Evolutionary conservation across 345 rosid species (phyloP).

Genomic region (Syzygium oleosum): DNA sequence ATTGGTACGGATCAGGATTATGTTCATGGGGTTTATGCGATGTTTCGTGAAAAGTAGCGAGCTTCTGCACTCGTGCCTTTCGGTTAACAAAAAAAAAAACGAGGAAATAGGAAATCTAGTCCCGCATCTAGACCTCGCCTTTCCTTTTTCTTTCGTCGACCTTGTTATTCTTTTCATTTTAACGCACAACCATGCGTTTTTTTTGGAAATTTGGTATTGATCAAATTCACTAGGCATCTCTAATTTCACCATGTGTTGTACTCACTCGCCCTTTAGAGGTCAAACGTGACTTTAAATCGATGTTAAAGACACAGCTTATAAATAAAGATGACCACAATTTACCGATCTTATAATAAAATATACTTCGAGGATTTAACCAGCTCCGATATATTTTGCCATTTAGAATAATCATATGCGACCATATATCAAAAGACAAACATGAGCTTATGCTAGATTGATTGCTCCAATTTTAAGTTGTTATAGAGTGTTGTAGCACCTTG

Average conservation of each 20-base stretch:
- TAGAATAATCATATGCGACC: too few species aligned
- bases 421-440: background rate
- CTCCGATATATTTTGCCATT: background rate
- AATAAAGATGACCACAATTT: too few species aligned
- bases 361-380: background rate
- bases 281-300: background rate
- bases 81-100: background rate
- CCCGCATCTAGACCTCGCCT: fast-evolving
- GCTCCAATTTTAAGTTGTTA: background rate
- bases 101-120: background rate
- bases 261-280: background rate
- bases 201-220: fast-evolving
- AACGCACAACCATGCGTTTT: fast-evolving
- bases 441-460: fast-evolving
- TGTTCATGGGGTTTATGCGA: too few species aligned
- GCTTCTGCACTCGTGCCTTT: background rate
- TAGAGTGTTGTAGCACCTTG: background rate
- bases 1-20: fast-evolving
- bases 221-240: background rate
- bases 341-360: fast-evolving
- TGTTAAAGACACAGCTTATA: background rate
- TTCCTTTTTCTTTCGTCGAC: background rate
- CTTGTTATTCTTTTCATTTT: background rate
- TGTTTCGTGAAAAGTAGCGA: background rate
- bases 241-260: background rate